These are phyloP conservation scores for Pisolithus tinctorius DNA, from an alignment of 768 basidiomycete species.

Conservation along the genomic window DNA sequence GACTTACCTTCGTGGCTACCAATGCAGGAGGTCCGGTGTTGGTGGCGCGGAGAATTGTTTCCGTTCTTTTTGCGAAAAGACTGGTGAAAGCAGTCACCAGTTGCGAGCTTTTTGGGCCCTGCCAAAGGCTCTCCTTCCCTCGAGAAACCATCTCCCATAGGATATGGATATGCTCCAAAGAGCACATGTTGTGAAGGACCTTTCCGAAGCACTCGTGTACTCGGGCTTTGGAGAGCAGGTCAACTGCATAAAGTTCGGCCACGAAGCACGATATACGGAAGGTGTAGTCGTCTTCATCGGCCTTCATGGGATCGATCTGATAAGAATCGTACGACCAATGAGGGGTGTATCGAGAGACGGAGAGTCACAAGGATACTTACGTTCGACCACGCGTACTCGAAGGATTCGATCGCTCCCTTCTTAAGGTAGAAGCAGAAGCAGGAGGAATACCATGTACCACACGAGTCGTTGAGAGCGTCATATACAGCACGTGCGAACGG, in stretches of 20 bases:
- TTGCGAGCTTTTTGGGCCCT: slow-evolving; percentile 5
- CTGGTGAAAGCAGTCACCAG: slow-evolving; percentile 1
- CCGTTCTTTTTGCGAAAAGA: slow-evolving; percentile 1
- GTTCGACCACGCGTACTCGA: slow-evolving; percentile 20
- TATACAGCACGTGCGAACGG: slow-evolving; percentile 20
- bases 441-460: slow-evolving; percentile 15
- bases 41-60: not conserved
- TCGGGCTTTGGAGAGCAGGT: slow-evolving; percentile 7
- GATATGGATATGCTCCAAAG: slow-evolving; percentile 23
- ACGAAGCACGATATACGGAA: slow-evolving; percentile 18
- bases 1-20: not conserved
- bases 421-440: slow-evolving; percentile 22
- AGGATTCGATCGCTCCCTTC: slow-evolving; percentile 17
- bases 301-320: slow-evolving; percentile 8
- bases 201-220: slow-evolving; percentile 18
- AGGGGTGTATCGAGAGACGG: not conserved
- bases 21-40: slow-evolving; percentile 1
- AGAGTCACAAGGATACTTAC: slow-evolving; percentile 11
- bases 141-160: slow-evolving; percentile 14
- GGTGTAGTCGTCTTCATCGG: slow-evolving; percentile 16
- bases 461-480: slow-evolving; percentile 8
- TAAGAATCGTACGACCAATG: slow-evolving; percentile 11
- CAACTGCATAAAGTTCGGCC: slow-evolving; percentile 21
- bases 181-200: slow-evolving; percentile 17
- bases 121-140: slow-evolving; percentile 19